A percentile compares a stretch with the other conserved stretches of the same genome.
These are phyloP conservation scores for Acacia acuminata DNA, from an alignment of 306 rosid genomes.

Conservation along the genomic window DNA sequence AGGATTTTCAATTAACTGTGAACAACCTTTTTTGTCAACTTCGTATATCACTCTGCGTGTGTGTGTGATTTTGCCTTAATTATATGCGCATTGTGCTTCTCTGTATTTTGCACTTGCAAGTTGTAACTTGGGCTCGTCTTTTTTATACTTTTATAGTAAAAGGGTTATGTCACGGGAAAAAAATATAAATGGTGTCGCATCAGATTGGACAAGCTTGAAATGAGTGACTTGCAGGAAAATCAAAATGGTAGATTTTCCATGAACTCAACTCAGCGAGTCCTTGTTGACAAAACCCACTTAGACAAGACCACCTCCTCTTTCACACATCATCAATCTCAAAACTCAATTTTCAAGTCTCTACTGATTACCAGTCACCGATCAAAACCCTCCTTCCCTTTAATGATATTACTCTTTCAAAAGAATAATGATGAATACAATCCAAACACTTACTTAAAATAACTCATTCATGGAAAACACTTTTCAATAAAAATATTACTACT, in stretches of 20 bases:
- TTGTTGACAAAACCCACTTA: not conserved
- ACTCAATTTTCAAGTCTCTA: not conserved
- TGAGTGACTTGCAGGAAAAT: not conserved
- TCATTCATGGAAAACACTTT: not conserved
- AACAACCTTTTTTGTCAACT: too few relatives aligned
- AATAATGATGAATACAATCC: not conserved
- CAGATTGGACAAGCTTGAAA: not conserved
- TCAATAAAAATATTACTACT: not conserved
- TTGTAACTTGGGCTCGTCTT: not conserved
- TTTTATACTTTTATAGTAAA: not conserved
- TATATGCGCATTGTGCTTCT: not conserved
- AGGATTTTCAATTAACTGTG: not conserved
- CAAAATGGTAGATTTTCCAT: not conserved
- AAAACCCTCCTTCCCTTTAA: not conserved
- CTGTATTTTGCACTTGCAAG: not conserved
- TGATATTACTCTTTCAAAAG: not conserved
- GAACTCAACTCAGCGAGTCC: not conserved
- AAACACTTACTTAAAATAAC: not conserved
- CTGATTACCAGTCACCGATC: not conserved
- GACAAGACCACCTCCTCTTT: not conserved
- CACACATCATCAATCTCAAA: not conserved
- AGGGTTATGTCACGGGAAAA: too few relatives aligned
- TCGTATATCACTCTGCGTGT: not conserved
- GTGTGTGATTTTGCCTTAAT: not conserved
- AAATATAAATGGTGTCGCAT: not conserved